Conservation (phyloP, 2,329 filamentous ascomycete genomes). For the Diaporthe ilicicola region DNA sequence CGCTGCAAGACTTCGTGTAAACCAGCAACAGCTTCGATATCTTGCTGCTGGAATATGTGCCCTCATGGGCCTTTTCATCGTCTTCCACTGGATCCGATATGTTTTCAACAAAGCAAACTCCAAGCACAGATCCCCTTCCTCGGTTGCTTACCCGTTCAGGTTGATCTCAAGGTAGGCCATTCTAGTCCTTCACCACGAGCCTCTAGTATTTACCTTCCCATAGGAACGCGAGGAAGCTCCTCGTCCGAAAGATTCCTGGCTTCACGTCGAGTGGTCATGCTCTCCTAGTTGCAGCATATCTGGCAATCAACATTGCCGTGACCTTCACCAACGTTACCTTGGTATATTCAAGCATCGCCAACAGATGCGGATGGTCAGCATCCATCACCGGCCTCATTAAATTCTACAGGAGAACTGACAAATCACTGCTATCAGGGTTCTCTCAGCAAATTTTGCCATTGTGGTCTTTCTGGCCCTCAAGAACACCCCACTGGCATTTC, state of each 20-base stretch:
- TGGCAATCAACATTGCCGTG: slow-evolving; percentile 42
- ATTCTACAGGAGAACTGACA: background rate
- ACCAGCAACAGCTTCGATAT: slow-evolving; percentile 29
- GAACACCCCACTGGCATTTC: slow-evolving; percentile 63
- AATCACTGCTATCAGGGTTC: slow-evolving; percentile 36
- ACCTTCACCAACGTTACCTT: slow-evolving; percentile 41
- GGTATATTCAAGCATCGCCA: slow-evolving; percentile 36
- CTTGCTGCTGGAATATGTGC: slow-evolving; percentile 31
- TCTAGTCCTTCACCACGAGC: background rate
- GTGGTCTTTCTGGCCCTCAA: slow-evolving; percentile 64
- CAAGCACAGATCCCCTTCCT: background rate
- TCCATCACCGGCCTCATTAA: background rate
- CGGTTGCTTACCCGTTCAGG: background rate
- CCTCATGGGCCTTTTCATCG: slow-evolving; percentile 25
- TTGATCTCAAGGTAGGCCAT: slow-evolving; percentile 18
- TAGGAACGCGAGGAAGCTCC: slow-evolving; percentile 40
- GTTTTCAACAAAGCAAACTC: slow-evolving; percentile 21
- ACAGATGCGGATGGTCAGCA: slow-evolving; percentile 45
- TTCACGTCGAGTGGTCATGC: slow-evolving; percentile 46
- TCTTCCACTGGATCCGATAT: slow-evolving; percentile 27
- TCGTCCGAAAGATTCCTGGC: slow-evolving; percentile 43
- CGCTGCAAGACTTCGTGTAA: slow-evolving; percentile 17
- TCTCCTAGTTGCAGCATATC: slow-evolving; percentile 42
- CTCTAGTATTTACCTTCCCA: background rate
- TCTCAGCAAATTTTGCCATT: slow-evolving; percentile 55